Evolutionary conservation across 768 basidiomycete species (phyloP), one percentile per base, ranked within the genome.

Genomic region (Royoungia palumana): DNA sequence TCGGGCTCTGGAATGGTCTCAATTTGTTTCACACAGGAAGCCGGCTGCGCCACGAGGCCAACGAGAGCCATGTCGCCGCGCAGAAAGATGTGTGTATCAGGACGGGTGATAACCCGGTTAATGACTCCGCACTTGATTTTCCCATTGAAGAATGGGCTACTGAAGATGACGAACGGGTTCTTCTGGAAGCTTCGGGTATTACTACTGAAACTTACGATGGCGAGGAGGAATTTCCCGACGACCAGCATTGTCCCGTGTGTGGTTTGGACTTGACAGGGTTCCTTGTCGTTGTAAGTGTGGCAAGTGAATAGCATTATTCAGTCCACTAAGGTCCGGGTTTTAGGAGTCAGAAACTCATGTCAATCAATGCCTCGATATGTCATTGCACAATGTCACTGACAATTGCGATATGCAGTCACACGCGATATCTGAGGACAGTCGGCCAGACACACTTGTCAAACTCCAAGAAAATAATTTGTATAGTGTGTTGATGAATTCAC

Each of bases 401-500:
- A 43, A n/a, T 40, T 14, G 22, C 6, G 2, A 20, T 12, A 41
- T 6, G 16, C 30, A 49, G 25, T 36, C 44, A 6, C 19, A 19
- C 21, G 7, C 34, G 3, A 17, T 30, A 27, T 25, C 38, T 28
- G 42, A 49, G 9, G 38, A 41, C 1, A 37, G n/a, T 17, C 17
- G 24, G 12, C 10, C 39, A 28, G 39, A 30, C 11, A 46, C 44
- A 40, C 21, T 40, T 2, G 27, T 35, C 19, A 45, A 47, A 34
- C 19, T 11, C 17, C 36, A 44, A 39, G 27, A 53, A 35, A 59
- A 61, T 1, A 56, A 81, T 53, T 70, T 80, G 0, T 97, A 94
- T 67, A 85, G 85, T 0, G 74, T 88, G n/a, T 75, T 98, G 34
- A 96, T 98, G 94, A 78, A 83, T n/a, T 85, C 87, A 2, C 75